phyloP scores from a whole-genome alignment of 2,329 filamentous ascomycete species.

The Westerdykella aurantiaca region DNA sequence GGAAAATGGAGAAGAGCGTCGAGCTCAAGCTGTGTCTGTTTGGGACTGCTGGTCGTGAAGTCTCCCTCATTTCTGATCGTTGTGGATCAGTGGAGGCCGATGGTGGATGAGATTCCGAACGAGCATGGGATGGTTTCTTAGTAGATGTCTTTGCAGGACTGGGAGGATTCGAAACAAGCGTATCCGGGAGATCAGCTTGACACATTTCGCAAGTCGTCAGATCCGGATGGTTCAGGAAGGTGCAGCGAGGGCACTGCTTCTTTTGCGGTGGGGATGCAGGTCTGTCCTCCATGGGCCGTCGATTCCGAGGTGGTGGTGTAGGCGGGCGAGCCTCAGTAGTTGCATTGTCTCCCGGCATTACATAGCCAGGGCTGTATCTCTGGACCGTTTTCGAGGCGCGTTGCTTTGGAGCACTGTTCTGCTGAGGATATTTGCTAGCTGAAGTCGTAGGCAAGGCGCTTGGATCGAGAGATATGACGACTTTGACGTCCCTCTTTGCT shows the following conservation, averaged over 20 bases:
- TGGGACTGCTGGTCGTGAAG: conserved; percentile 14
- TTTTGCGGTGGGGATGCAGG: conserved; percentile 23
- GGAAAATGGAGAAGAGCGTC: conserved; percentile 32
- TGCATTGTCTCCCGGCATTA: conserved; percentile 18
- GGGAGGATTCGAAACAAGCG: conserved; percentile 17
- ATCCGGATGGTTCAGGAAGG: conserved; percentile 31
- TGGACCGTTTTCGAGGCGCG: conserved; percentile 15
- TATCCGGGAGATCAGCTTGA: conserved; percentile 22
- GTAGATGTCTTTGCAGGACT: conserved; percentile 13
- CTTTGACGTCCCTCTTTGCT: conserved; percentile 29
- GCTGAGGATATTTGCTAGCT: neutral
- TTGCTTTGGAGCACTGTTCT: conserved; percentile 7
- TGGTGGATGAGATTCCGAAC: conserved; percentile 26
- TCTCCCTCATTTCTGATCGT: conserved; percentile 2
- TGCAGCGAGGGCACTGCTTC: conserved; percentile 33
- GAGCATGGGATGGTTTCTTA: conserved; percentile 18
- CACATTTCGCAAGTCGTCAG: conserved; percentile 32
- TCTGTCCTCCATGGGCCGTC: conserved; percentile 6
- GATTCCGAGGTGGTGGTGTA: neutral
- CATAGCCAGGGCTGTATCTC: conserved; percentile 24
- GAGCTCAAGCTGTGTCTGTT: conserved; percentile 32
- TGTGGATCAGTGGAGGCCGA: conserved; percentile 8
- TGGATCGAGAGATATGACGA: conserved; percentile 31
- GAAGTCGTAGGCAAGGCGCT: conserved; percentile 11
- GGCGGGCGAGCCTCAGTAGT: conserved; percentile 10